These are phyloP conservation scores for Monosporascus sp. DNA, from an alignment of 2,329 filamentous ascomycete species.

Conservation along the genomic window DNA sequence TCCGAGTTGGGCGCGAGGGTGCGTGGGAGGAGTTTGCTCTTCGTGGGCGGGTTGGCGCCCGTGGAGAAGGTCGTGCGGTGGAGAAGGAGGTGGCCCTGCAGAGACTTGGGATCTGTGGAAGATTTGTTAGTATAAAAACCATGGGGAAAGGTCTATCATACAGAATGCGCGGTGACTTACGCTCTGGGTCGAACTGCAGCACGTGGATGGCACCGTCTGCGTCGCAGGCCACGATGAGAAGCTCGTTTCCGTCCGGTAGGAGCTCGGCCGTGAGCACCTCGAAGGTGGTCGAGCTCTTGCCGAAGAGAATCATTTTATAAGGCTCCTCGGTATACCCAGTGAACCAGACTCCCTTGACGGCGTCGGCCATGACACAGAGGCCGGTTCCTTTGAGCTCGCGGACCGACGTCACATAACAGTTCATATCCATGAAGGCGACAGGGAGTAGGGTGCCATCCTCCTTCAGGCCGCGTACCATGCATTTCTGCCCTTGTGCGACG, in stretches of 20 bases:
- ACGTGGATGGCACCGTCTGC: constrained; percentile 82
- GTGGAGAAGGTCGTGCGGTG: constrained; percentile 85
- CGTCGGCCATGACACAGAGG: constrained; percentile 82
- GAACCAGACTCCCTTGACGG: constrained; percentile 92
- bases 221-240: constrained; percentile 80
- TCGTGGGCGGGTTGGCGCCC: constrained; percentile 69
- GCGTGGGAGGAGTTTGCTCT: constrained; percentile 70
- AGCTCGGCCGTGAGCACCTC: constrained; percentile 82
- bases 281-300: constrained; percentile 74
- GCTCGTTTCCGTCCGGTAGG: constrained; percentile 74
- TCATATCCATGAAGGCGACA: constrained; percentile 97
- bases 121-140: constrained; percentile 17
- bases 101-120: constrained; percentile 75
- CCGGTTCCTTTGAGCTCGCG: constrained; percentile 81
- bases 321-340: constrained; percentile 95
- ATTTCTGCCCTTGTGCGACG: constrained; percentile 91
- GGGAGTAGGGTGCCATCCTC: constrained; percentile 90
- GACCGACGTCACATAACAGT: constrained; percentile 81
- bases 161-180: constrained; percentile 45
- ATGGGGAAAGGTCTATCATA: not conserved
- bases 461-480: constrained; percentile 92
- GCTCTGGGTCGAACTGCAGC: constrained; percentile 90
- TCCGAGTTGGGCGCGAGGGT: constrained; percentile 41
- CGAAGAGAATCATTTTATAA: constrained; percentile 89
- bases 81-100: constrained; percentile 81